phyloP scores from a whole-genome alignment of 345 rosid species.

The Euphorbia lathyris region DNA sequence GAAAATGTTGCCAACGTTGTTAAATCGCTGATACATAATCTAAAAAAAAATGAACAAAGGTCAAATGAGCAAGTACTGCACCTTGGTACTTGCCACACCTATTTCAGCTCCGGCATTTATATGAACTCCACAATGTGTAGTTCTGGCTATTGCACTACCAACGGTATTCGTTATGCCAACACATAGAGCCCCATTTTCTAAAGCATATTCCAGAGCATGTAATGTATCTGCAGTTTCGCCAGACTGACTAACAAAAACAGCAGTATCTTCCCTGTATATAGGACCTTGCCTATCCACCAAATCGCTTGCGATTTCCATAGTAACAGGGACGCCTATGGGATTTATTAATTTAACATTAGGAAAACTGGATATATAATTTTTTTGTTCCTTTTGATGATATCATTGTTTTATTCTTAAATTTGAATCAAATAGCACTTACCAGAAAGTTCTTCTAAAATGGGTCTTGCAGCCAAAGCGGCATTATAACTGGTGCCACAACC shows the following conservation, averaged over 20 bases:
- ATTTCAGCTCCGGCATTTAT: constrained; percentile 96
- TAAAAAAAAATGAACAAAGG: not conserved
- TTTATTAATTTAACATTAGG: not conserved
- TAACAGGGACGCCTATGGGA: constrained; percentile 76
- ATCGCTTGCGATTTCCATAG: constrained; percentile 99
- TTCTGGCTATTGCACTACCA: constrained; percentile 92
- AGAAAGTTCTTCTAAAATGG: constrained; percentile 92
- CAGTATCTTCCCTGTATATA: constrained; percentile 95
- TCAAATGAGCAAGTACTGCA: constrained; percentile 20
- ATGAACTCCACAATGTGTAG: constrained; percentile 87
- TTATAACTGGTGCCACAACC: constrained; percentile 99
- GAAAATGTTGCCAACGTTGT: constrained; percentile 1
- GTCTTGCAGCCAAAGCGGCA: constrained; percentile 94
- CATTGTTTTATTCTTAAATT: constrained; percentile 1
- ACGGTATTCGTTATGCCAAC: constrained; percentile 96
- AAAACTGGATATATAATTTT: not conserved
- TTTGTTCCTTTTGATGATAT: not conserved
- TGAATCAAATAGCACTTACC: constrained; percentile 54
- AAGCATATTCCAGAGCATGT: constrained; percentile 77
- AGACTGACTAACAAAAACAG: constrained; percentile 95
- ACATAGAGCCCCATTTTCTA: constrained; percentile 85
- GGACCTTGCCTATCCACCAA: constrained; percentile 92
- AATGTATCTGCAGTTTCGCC: constrained; percentile 99
- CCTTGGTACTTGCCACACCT: constrained; percentile 99
- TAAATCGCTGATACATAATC: constrained; percentile 2